phyloP scores from a whole-genome alignment of 257 asterid genomes.

The Ligustrum vulgare region DNA sequence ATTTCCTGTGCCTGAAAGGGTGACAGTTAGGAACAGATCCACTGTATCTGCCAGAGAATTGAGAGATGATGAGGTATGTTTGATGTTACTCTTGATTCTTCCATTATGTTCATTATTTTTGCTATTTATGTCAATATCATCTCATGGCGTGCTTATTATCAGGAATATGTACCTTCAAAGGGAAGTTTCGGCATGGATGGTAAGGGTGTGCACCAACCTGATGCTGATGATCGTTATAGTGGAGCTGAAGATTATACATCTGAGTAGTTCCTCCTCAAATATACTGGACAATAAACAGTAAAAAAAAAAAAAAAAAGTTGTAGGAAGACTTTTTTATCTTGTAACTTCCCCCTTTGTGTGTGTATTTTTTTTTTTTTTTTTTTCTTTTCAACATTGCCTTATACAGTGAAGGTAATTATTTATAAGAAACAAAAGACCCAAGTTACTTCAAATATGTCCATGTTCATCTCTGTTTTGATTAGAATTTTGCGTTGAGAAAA shows the following conservation, averaged over 20 bases:
- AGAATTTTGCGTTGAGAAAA: not conserved
- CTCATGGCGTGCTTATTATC: constrained; percentile 19
- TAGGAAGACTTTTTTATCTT: not conserved
- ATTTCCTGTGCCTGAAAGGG: constrained; percentile 67
- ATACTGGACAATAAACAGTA: constrained; percentile 9
- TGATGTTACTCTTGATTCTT: not conserved
- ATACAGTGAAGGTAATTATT: not conserved
- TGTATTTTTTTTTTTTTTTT: not conserved
- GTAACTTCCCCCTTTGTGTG: not conserved
- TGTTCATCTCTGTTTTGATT: no score
- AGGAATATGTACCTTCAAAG: constrained; percentile 58
- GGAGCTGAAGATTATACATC: constrained; percentile 73
- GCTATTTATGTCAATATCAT: not conserved
- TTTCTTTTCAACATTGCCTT: not conserved
- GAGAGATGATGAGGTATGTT: constrained; percentile 62
- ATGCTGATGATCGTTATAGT: constrained; percentile 54
- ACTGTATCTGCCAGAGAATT: constrained; percentile 46
- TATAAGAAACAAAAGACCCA: not conserved
- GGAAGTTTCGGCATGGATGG: constrained; percentile 47
- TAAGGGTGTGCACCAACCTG: constrained; percentile 44
- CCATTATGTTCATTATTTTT: not conserved
- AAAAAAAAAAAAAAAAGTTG: not conserved
- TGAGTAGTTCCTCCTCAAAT: constrained; percentile 44
- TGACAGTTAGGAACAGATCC: constrained; percentile 69
- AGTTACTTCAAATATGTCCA: not conserved